These are phyloP conservation scores for Crithidia fasciculata DNA, from an alignment of 208 protist species.

Conservation along the genomic window DNA sequence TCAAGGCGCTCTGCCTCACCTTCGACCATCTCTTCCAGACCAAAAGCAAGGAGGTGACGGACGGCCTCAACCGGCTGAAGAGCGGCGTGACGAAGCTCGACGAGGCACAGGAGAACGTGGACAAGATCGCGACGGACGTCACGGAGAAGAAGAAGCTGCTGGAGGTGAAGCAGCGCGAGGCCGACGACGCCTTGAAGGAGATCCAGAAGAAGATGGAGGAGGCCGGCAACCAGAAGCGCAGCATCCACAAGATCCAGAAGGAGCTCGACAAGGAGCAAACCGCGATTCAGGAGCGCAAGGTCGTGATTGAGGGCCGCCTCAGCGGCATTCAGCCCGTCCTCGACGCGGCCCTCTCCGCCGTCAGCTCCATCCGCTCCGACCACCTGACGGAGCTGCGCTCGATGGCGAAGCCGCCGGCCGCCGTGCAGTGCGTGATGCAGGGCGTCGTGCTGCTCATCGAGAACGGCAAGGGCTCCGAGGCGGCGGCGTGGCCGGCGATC, in stretches of 20 bases:
- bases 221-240: conserved; percentile 91
- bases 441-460: conserved; percentile 96
- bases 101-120: conserved; percentile 95
- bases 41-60: conserved; percentile 78
- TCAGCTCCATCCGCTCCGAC: conserved; percentile 93
- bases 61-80: conserved; percentile 80
- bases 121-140: conserved; percentile 93
- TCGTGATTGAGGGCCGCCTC: conserved; percentile 94
- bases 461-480: conserved; percentile 71
- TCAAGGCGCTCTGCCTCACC: conserved; percentile 90
- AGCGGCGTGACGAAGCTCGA: conserved; percentile 95
- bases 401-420: conserved; percentile 95
- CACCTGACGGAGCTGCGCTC: conserved; percentile 96
- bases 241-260: conserved; percentile 94
- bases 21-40: conserved; percentile 86
- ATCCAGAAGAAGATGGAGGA: conserved; percentile 97
- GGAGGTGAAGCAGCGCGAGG: conserved; percentile 94
- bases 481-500: conserved; percentile 93
- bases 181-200: conserved; percentile 94
- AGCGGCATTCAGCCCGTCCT: conserved; percentile 95
- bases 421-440: conserved; percentile 96
- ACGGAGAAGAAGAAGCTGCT: conserved; percentile 89
- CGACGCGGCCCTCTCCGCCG: conserved; percentile 92
- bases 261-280: conserved; percentile 93
- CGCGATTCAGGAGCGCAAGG: conserved; percentile 87